Evolutionary conservation across 73 alveolate species (phyloP).

Genomic region (Diophrys appendiculata): DNA sequence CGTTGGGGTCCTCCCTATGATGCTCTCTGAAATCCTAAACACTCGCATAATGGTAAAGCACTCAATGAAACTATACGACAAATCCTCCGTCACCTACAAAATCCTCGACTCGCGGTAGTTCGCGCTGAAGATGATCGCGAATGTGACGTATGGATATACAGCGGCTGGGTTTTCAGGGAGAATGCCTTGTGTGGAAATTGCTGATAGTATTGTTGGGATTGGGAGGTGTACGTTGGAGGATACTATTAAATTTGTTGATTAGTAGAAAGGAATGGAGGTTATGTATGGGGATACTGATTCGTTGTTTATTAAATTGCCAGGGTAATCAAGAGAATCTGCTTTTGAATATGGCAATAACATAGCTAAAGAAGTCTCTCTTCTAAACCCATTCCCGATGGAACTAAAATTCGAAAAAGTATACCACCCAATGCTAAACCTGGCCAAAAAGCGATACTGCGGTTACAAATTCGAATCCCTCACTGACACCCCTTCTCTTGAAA

Average conservation of each 20-base stretch:
- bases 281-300: conserved; percentile 99
- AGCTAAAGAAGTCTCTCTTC: conserved; percentile 77
- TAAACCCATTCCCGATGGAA: conserved; percentile 94
- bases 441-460: conserved; percentile 96
- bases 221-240: conserved; percentile 86
- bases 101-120: conserved; percentile 84
- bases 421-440: conserved; percentile 81
- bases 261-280: not conserved
- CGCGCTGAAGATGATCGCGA: conserved; percentile 88
- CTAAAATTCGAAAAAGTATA: conserved; percentile 96
- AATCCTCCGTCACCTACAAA: conserved; percentile 72
- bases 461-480: conserved; percentile 83
- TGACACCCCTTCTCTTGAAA: conserved; percentile 82
- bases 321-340: conserved; percentile 82
- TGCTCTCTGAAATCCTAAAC: conserved; percentile 83
- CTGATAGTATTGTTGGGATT: conserved; percentile 93
- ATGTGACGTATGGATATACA: conserved; percentile 97
- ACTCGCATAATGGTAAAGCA: conserved; percentile 95
- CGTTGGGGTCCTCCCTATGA: conserved; percentile 87
- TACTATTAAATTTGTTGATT: conserved; percentile 70
- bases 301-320: conserved; percentile 82
- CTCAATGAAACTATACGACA: conserved; percentile 78
- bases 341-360: conserved; percentile 80
- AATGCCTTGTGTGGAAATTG: conserved; percentile 98
- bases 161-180: conserved; percentile 99